phyloP scores from a whole-genome alignment of 2,329 filamentous ascomycete species.

The Pseudonectria foliicola region DNA sequence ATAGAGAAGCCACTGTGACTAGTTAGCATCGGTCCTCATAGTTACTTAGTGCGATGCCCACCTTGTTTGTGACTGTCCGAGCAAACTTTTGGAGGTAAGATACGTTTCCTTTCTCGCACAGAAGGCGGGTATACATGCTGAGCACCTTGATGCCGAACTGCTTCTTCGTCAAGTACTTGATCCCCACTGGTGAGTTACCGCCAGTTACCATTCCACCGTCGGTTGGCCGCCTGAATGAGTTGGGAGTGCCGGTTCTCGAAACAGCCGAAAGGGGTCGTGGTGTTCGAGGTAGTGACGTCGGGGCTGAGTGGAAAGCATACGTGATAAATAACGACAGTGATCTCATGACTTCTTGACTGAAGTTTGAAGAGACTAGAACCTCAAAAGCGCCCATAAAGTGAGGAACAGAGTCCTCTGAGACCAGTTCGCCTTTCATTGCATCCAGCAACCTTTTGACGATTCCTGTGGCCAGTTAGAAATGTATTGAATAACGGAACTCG shows the following conservation, averaged over 20 bases:
- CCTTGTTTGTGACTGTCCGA: slow-evolving; percentile 90
- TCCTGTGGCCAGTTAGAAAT: slow-evolving; percentile 41
- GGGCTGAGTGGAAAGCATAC: slow-evolving; percentile 68
- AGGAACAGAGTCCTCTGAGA: slow-evolving; percentile 63
- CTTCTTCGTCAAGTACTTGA: slow-evolving; percentile 49
- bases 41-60: slow-evolving; percentile 29
- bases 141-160: slow-evolving; percentile 70
- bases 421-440: slow-evolving; percentile 76
- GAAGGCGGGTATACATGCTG: slow-evolving; percentile 66
- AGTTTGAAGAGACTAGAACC: slow-evolving; percentile 69
- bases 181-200: slow-evolving; percentile 21
- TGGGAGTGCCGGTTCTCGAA: slow-evolving; percentile 35
- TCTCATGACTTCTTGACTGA: slow-evolving; percentile 77
- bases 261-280: slow-evolving; percentile 37
- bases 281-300: slow-evolving; percentile 42
- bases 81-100: slow-evolving; percentile 79
- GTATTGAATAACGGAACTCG: background rate
- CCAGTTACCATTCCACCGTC: slow-evolving; percentile 28
- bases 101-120: slow-evolving; percentile 66
- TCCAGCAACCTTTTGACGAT: slow-evolving; percentile 87
- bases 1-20: slow-evolving; percentile 74
- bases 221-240: slow-evolving; percentile 29
- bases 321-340: slow-evolving; percentile 89
- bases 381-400: slow-evolving; percentile 75
- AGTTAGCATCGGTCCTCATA: slow-evolving; percentile 7